Evolutionary conservation across 1,284 basidiomycete species (phyloP).

Genomic region (Caloboletus firmus): DNA sequence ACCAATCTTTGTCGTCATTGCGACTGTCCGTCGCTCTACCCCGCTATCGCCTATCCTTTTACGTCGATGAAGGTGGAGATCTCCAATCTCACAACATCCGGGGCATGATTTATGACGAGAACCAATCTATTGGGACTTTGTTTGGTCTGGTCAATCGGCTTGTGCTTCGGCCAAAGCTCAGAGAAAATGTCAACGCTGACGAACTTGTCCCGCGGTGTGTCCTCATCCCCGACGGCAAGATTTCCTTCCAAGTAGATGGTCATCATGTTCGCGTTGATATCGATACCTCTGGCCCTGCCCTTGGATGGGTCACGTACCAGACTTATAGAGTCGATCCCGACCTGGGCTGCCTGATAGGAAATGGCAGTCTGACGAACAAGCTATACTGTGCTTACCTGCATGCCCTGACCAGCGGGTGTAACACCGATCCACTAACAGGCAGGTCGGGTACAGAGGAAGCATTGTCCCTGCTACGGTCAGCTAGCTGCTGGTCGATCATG

Average conservation of each 20-base stretch:
- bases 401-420: slow-evolving; percentile 41
- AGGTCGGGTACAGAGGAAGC: slow-evolving; percentile 50
- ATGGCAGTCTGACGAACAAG: slow-evolving; percentile 34
- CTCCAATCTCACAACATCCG: slow-evolving; percentile 11
- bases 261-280: slow-evolving; percentile 32
- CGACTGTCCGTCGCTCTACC: slow-evolving; percentile 41
- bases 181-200: background rate
- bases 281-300: slow-evolving; percentile 1
- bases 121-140: slow-evolving; percentile 29
- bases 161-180: slow-evolving; percentile 35
- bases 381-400: slow-evolving; percentile 48
- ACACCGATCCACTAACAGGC: slow-evolving; percentile 46
- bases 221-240: slow-evolving; percentile 42
- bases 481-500: slow-evolving; percentile 43
- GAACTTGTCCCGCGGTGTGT: slow-evolving; percentile 28
- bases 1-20: background rate
- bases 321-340: slow-evolving; percentile 41
- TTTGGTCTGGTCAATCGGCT: slow-evolving; percentile 40
- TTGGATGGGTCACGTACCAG: slow-evolving; percentile 27
- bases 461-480: slow-evolving; percentile 39
- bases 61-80: slow-evolving; percentile 24
- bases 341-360: slow-evolving; percentile 40
- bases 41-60: slow-evolving; percentile 41
- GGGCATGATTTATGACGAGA: slow-evolving; percentile 28
- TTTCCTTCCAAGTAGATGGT: slow-evolving; percentile 25